A percentile compares a stretch with the other conserved stretches of the same genome.
Conservation (phyloP, 768 basidiomycete species). For the Mycena crocata region DNA sequence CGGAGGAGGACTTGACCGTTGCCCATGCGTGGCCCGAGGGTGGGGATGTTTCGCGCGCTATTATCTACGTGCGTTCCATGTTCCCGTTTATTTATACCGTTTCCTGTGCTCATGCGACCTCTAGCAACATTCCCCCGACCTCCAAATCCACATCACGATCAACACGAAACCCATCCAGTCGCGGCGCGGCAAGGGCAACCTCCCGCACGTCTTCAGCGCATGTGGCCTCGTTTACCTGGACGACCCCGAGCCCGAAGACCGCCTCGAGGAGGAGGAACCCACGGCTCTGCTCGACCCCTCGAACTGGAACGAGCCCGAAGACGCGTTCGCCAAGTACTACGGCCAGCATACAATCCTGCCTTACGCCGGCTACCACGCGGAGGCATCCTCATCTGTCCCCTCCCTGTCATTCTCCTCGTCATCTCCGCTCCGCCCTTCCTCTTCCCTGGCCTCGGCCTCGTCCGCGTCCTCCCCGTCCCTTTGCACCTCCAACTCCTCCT, state of each 20-base stretch:
- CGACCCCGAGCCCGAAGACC: conserved; percentile 37
- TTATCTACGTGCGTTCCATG: conserved; percentile 68
- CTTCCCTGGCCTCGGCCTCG: conserved; percentile 32
- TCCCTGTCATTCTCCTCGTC: conserved; percentile 20
- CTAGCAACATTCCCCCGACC: conserved; percentile 65
- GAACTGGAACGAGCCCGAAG: conserved; percentile 46
- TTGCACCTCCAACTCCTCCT: conserved; percentile 23
- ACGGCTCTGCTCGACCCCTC: conserved; percentile 36
- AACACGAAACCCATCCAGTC: conserved; percentile 63
- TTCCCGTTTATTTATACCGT: background rate
- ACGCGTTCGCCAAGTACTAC: conserved; percentile 47
- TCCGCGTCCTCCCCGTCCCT: conserved; percentile 18
- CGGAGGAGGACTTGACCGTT: conserved; percentile 75
- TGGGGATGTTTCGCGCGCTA: conserved; percentile 55
- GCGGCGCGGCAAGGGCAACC: conserved; percentile 70
- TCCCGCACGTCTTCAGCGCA: conserved; percentile 70
- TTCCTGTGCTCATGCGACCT: conserved; percentile 15
- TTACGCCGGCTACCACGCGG: conserved; percentile 35
- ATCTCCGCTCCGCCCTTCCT: background rate
- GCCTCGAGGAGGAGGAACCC: conserved; percentile 36
- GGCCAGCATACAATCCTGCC: conserved; percentile 39
- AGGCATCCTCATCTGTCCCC: conserved; percentile 31
- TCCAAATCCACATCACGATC: conserved; percentile 72
- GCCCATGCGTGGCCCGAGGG: conserved; percentile 69
- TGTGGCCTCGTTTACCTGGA: conserved; percentile 55